These are phyloP conservation scores for Fusarium concolor DNA, from an alignment of 2,329 filamentous ascomycete genomes.

Conservation along the genomic window DNA sequence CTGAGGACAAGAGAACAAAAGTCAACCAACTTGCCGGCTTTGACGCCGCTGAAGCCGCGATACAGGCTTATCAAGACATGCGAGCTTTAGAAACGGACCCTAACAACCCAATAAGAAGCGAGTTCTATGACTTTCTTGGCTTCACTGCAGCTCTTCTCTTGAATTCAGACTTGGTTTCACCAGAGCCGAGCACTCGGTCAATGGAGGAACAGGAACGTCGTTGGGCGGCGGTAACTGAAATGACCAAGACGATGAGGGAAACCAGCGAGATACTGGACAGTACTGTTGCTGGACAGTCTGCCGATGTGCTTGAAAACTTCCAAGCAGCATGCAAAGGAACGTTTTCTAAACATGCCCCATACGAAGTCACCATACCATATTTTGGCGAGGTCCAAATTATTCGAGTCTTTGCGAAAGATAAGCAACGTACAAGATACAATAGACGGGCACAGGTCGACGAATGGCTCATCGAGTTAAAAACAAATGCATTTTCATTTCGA, in stretches of 20 bases:
- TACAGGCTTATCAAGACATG: conserved; percentile 50
- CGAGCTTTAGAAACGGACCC: conserved; percentile 39
- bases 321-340: conserved; percentile 12
- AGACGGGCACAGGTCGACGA: background rate
- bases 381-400: conserved; percentile 28
- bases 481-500: conserved; percentile 13
- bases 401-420: background rate
- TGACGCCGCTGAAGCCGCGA: conserved; percentile 55
- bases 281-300: conserved; percentile 7
- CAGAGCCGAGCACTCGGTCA: background rate
- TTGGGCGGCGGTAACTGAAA: background rate
- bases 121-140: conserved; percentile 60
- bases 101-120: conserved; percentile 47
- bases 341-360: background rate
- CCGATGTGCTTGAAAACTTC: conserved; percentile 16
- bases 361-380: conserved; percentile 24
- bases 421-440: background rate
- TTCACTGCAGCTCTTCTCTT: conserved; percentile 60
- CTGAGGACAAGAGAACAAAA: conserved; percentile 50
- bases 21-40: conserved; percentile 54
- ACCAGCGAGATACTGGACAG: background rate
- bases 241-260: conserved; percentile 1
- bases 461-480: conserved; percentile 10
- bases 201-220: conserved; percentile 8
- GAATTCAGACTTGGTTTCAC: conserved; percentile 54